phyloP scores from a whole-genome alignment of 805 yeast genomes.

The Wickerhamomyces silvicola region DNA sequence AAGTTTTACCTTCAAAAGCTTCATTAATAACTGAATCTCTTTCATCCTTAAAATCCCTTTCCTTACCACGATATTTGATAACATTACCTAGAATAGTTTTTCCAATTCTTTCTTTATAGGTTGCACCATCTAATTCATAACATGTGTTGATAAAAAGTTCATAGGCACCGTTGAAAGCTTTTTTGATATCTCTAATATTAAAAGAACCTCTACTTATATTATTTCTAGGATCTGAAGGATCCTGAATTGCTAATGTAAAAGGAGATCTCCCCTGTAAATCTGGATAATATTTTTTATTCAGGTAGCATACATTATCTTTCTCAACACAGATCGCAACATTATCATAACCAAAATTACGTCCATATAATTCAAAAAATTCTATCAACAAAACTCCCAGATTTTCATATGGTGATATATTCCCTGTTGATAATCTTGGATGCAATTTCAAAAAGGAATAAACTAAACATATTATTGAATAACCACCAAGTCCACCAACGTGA shows the following conservation, averaged over 20 bases:
- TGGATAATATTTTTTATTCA: constrained; percentile 50
- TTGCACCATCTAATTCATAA: constrained; percentile 59
- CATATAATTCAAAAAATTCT: constrained; percentile 90
- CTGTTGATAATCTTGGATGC: constrained; percentile 72
- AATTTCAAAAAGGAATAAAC: constrained; percentile 69
- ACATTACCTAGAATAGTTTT: constrained; percentile 75
- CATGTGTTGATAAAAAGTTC: constrained; percentile 70
- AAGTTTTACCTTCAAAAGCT: too few relatives aligned
- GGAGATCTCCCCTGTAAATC: constrained; percentile 48
- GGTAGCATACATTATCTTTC: constrained; percentile 51
- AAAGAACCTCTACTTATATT: constrained; percentile 83
- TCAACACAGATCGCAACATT: constrained; percentile 60
- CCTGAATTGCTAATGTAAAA: constrained; percentile 73
- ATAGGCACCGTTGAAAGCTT: constrained; percentile 86
- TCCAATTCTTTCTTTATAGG: constrained; percentile 62
- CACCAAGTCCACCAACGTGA: constrained; percentile 91
- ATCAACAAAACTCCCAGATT: constrained; percentile 82
- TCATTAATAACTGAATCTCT: constrained; percentile 55
- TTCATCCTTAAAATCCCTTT: constrained; percentile 73
- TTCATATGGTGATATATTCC: constrained; percentile 57
- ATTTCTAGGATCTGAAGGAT: constrained; percentile 79
- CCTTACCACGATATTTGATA: constrained; percentile 66
- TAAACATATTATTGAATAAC: constrained; percentile 85
- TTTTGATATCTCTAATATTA: constrained; percentile 70
- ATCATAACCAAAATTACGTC: constrained; percentile 83